A percentile compares a stretch with the other conserved stretches of the same genome.
These are phyloP conservation scores for Aspergillus conjunctus DNA, from an alignment of 495 filamentous ascomycete genomes.

Conservation along the genomic window DNA sequence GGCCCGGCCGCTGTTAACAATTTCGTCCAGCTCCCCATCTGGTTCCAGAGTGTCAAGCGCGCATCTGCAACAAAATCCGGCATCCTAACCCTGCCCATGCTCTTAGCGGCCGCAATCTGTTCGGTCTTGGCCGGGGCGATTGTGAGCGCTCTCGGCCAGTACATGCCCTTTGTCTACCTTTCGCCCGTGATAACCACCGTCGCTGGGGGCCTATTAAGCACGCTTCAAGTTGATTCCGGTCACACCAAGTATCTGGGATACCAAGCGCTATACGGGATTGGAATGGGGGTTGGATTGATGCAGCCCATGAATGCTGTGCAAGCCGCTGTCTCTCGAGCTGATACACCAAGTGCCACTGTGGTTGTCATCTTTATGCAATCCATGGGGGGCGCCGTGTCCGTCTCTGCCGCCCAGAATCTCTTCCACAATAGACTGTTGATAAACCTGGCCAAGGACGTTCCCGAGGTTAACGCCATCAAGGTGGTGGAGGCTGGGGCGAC, in stretches of 20 bases:
- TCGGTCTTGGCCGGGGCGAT: conserved; percentile 51
- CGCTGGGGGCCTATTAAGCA: conserved; percentile 65
- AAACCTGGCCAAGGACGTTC: neutral
- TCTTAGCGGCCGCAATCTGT: conserved; percentile 48
- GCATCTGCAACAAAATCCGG: conserved; percentile 38
- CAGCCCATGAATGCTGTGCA: conserved; percentile 65
- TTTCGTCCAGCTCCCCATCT: conserved; percentile 59
- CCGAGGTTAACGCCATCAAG: neutral
- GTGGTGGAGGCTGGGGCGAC: neutral
- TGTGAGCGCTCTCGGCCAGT: conserved; percentile 59
- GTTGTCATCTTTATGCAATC: conserved; percentile 69
- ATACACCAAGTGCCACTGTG: conserved; percentile 63
- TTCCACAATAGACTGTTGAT: conserved; percentile 13
- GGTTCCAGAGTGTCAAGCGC: conserved; percentile 68
- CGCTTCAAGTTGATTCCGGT: conserved; percentile 53
- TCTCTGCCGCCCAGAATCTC: conserved; percentile 16
- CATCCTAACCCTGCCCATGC: conserved; percentile 42
- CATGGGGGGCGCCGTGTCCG: conserved; percentile 63
- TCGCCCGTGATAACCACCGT: conserved; percentile 56
- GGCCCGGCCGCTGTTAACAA: neutral
- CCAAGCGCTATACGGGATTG: conserved; percentile 70
- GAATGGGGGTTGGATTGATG: conserved; percentile 74
- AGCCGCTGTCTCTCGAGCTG: conserved; percentile 54
- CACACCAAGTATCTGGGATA: conserved; percentile 66
- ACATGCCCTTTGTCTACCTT: conserved; percentile 60